Conservation (phyloP, 805 yeast genomes). For the Yarrowia sp. region DNA sequence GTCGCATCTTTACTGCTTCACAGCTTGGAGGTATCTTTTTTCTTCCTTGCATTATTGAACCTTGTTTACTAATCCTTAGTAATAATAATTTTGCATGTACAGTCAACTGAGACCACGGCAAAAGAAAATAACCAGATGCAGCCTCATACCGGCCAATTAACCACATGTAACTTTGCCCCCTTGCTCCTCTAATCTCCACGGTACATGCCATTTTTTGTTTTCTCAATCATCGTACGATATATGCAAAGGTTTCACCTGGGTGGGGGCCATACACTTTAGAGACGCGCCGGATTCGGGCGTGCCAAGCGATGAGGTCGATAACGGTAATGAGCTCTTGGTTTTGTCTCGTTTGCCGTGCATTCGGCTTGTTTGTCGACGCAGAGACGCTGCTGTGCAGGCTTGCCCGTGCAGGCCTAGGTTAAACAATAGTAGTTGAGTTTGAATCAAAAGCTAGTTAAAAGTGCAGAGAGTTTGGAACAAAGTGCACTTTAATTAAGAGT, state of each 20-base stretch:
- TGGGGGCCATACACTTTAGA: not conserved
- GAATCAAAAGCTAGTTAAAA: not conserved
- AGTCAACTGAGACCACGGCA: too few relatives aligned
- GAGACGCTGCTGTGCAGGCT: not conserved
- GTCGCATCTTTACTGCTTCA: not conserved
- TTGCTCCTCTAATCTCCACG: too few relatives aligned
- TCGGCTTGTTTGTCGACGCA: not conserved
- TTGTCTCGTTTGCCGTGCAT: not conserved
- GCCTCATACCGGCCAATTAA: too few relatives aligned
- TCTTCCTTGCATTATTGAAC: not conserved
- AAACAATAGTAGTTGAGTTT: not conserved
- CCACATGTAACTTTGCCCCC: too few relatives aligned
- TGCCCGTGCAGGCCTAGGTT: not conserved
- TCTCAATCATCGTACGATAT: not conserved
- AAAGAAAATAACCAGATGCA: too few relatives aligned
- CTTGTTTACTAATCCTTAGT: not conserved
- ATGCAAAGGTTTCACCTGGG: not conserved
- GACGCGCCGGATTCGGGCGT: not conserved
- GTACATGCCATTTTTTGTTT: not conserved
- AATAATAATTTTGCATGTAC: too few relatives aligned
- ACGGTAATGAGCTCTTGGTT: not conserved
- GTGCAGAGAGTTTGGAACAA: conserved; percentile 8
- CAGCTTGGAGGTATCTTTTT: not conserved
- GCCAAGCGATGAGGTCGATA: conserved; percentile 7
- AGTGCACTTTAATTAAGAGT: not conserved